Percentiles rank a stretch among this genome's conserved stretches.
Conservation (phyloP, 305 asterid species). For the Fraxinus platypoda region DNA sequence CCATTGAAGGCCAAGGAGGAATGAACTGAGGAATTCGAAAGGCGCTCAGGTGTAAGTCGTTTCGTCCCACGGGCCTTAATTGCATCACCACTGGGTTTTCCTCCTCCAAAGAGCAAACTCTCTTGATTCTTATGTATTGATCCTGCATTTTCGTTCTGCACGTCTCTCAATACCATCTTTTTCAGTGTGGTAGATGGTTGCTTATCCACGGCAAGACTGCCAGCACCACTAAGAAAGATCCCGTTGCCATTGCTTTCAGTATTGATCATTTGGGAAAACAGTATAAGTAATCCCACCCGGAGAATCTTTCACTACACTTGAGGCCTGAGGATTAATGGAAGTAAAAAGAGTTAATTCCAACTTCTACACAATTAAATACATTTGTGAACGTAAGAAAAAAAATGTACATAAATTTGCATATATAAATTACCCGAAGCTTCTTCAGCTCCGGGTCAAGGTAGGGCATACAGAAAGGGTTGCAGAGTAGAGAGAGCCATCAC, state of each 20-base stretch:
- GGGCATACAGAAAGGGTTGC: background rate
- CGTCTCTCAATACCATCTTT: constrained; percentile 79
- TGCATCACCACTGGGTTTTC: constrained; percentile 49
- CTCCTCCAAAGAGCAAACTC: constrained; percentile 22
- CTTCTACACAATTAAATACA: background rate
- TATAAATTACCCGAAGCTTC: background rate
- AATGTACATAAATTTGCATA: background rate
- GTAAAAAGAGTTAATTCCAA: constrained; percentile 15
- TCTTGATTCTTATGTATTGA: constrained; percentile 46
- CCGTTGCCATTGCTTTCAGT: constrained; percentile 39
- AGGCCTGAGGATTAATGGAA: constrained; percentile 25
- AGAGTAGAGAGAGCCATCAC: background rate
- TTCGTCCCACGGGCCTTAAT: constrained; percentile 9
- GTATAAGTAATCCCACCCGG: background rate
- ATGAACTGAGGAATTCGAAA: constrained; percentile 48
- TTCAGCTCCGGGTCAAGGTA: background rate
- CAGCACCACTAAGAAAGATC: constrained; percentile 33
- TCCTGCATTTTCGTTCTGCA: constrained; percentile 68
- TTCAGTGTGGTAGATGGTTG: constrained; percentile 42
- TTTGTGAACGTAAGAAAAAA: background rate
- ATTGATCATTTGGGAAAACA: constrained; percentile 46
- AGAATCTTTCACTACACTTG: constrained; percentile 12
- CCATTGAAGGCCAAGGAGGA: constrained; percentile 42
- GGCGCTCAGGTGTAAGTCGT: constrained; percentile 70
- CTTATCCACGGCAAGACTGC: constrained; percentile 51